Percentiles rank a stretch among this genome's conserved stretches.
Evolutionary conservation across 2,329 filamentous ascomycete species (phyloP).

Genomic region (Talaromyces sp.): DNA sequence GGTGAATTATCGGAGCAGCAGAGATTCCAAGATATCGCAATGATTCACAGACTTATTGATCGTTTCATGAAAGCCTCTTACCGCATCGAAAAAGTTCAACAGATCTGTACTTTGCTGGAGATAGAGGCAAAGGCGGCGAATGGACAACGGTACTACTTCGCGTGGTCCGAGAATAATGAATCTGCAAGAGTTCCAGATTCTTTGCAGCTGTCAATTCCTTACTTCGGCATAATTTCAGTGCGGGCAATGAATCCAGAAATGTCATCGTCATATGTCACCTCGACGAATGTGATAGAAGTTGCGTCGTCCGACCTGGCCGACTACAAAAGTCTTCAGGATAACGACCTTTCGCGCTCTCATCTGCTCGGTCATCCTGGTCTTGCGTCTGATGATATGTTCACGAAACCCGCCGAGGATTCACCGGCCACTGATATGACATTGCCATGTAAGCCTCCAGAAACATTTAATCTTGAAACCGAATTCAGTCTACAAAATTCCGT

Average conservation of each 20-base stretch:
- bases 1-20: background rate
- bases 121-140: conserved; percentile 15
- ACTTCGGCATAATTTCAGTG: conserved; percentile 12
- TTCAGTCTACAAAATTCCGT: background rate
- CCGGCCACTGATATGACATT: background rate
- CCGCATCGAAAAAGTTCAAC: background rate
- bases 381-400: background rate
- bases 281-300: background rate
- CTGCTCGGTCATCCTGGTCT: too few species aligned
- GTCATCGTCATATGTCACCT: background rate
- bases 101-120: conserved; percentile 14
- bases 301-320: background rate
- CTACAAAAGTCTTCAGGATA: background rate
- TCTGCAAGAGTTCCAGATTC: background rate
- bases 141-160: conserved; percentile 12
- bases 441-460: background rate
- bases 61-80: background rate
- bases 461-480: background rate
- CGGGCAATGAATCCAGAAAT: background rate
- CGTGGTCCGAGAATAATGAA: background rate
- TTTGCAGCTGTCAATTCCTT: background rate
- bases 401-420: background rate
- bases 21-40: conserved; percentile 10
- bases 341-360: background rate
- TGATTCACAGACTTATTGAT: conserved; percentile 1